Evolutionary conservation across 1,139 yeast species (phyloP), one percentile per base, ranked within the genome.

Genomic region (Insectozyma bohioensis): DNA sequence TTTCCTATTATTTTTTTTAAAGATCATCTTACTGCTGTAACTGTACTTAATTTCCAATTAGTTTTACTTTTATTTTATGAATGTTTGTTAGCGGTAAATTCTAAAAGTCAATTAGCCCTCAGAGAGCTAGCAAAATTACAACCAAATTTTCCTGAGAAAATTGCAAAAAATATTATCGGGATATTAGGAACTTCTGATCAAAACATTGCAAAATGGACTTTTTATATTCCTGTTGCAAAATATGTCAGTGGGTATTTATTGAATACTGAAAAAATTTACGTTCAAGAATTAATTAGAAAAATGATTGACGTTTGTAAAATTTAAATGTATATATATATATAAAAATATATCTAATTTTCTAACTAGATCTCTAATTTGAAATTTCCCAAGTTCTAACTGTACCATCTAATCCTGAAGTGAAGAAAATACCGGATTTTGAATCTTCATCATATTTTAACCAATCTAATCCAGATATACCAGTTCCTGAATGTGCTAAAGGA

Each of bases 341-440:
- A n/a, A n/a, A n/a, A n/a, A n/a, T n/a, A n/a, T n/a, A n/a, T n/a
- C n/a, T n/a, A n/a, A n/a, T n/a, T n/a, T n/a, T n/a, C n/a, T n/a
- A n/a, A n/a, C n/a, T n/a, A n/a, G n/a, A n/a, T n/a, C 5, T 29
- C 36, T 36, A 35, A 26, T 28, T 24, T 8, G 20, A 16, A 10
- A 77, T 75, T 6, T 54, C 49, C 97, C 97, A 94, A 22, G 69
- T 61, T 61, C 85, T 90, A 36, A 90, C 67, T 28, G 83, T 72
- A 2, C 94, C 88, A 54, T 92, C 99, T 12, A 80, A 65, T 19
- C 99, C 98, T 13, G 78, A 80, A 39, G 84, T 78, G 5, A 78
- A 76, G 30, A 90, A 56, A 12, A 64, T 61, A 1, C 60, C 67
- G 16, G 40, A 26, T 25, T 58, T 54, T 6, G 58, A 67, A 12